Conservation (phyloP, 768 basidiomycete species). For the Sarcomyxa edulis region DNA sequence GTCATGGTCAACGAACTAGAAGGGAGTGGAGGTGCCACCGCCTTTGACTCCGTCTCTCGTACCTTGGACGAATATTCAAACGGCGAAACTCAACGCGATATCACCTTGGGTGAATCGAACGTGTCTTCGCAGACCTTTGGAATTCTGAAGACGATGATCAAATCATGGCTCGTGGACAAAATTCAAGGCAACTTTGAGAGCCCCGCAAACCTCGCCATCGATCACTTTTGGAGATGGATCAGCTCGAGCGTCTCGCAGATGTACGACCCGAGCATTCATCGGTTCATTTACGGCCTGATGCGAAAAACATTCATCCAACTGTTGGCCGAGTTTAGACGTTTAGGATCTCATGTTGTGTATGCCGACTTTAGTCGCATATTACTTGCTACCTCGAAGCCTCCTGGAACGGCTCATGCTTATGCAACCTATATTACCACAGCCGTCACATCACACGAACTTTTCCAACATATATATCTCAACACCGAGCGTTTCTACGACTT, state of each 20-base stretch:
- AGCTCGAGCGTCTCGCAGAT: conserved; percentile 79
- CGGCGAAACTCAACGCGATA: conserved; percentile 60
- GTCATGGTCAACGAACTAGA: conserved; percentile 96
- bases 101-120: conserved; percentile 85
- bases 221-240: conserved; percentile 98
- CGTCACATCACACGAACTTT: conserved; percentile 90
- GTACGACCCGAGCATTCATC: conserved; percentile 90
- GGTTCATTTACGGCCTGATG: conserved; percentile 94
- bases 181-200: conserved; percentile 62
- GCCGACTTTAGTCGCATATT: conserved; percentile 91
- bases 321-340: conserved; percentile 90
- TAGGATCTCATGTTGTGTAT: conserved; percentile 90
- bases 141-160: conserved; percentile 83
- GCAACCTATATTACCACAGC: conserved; percentile 93
- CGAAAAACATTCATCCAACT: conserved; percentile 96
- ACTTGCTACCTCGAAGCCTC: conserved; percentile 92
- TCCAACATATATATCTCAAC: conserved; percentile 86
- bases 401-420: conserved; percentile 92
- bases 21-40: conserved; percentile 88
- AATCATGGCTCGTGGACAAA: conserved; percentile 86
- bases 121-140: conserved; percentile 84
- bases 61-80: conserved; percentile 87
- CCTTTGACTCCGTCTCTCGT: conserved; percentile 89
- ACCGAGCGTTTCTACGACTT: conserved; percentile 92
- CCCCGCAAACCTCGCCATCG: conserved; percentile 67